Percentiles rank a stretch among this genome's conserved stretches.
Conservation (phyloP, 176 grass and related monocot species). For the Stipa capillata region DNA sequence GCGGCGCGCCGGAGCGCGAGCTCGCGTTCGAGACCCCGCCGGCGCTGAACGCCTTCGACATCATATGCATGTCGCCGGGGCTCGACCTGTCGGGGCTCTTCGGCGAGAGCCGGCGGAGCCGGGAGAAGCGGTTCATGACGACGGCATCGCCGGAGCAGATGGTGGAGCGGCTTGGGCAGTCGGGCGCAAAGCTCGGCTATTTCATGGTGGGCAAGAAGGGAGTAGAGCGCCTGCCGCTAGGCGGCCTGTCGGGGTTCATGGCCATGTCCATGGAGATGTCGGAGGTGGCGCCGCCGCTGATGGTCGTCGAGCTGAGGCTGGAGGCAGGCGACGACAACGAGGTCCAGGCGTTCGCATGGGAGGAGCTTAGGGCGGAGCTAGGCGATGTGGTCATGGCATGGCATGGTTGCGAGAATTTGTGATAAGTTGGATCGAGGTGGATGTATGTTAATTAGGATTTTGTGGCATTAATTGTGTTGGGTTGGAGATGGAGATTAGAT, state of each 20-base stretch:
- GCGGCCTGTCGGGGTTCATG: slow-evolving; percentile 37
- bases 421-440: background rate
- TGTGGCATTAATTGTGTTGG: background rate
- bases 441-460: slow-evolving; percentile 9
- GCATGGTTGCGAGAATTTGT: slow-evolving; percentile 40
- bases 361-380: slow-evolving; percentile 55
- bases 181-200: slow-evolving; percentile 52
- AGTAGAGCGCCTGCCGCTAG: slow-evolving; percentile 19
- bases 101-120: slow-evolving; percentile 24
- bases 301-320: slow-evolving; percentile 65
- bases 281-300: slow-evolving; percentile 47
- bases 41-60: slow-evolving; percentile 74
- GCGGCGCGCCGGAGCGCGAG: slow-evolving; percentile 21
- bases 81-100: slow-evolving; percentile 77
- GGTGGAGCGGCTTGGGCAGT: slow-evolving; percentile 45
- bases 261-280: slow-evolving; percentile 68
- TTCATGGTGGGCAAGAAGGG: slow-evolving; percentile 55
- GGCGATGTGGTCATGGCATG: slow-evolving; percentile 65
- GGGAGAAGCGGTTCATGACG: slow-evolving; percentile 72
- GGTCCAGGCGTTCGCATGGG: slow-evolving; percentile 54
- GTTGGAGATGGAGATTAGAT: background rate
- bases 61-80: slow-evolving; percentile 70
- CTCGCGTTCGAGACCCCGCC: slow-evolving; percentile 31
- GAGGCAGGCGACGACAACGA: slow-evolving; percentile 29
- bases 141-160: slow-evolving; percentile 44